These are phyloP conservation scores for Wickerhamomyces sp. DNA, from an alignment of 1,139 yeast species.

Conservation along the genomic window DNA sequence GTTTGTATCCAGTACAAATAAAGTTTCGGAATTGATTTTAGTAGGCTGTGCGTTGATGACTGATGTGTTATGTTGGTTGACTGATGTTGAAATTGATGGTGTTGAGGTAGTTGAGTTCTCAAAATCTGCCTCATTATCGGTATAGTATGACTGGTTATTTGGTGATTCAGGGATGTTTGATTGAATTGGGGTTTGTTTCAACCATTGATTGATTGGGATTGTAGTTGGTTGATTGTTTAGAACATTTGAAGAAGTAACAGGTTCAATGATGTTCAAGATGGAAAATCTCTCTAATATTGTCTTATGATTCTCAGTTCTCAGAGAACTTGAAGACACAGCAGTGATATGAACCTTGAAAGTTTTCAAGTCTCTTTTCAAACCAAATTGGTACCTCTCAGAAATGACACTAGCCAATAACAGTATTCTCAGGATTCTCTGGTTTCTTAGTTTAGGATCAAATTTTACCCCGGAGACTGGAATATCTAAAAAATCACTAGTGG, in stretches of 20 bases:
- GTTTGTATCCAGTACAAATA: conserved; percentile 68
- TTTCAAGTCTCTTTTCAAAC: conserved; percentile 43
- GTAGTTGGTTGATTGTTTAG: conserved; percentile 6
- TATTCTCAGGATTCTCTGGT: conserved; percentile 47
- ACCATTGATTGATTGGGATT: conserved; percentile 9
- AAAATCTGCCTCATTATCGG: conserved; percentile 22
- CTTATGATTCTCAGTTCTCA: conserved; percentile 1
- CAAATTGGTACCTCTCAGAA: conserved; percentile 51
- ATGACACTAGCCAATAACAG: conserved; percentile 44
- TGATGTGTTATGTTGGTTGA: conserved; percentile 1
- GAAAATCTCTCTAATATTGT: background rate
- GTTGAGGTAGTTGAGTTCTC: conserved; percentile 13
- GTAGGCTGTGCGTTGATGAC: conserved; percentile 11
- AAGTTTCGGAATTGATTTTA: conserved; percentile 38
- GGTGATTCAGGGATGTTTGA: conserved; percentile 7
- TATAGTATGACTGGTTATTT: conserved; percentile 8
- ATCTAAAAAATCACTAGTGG: conserved; percentile 52
- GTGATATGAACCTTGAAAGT: conserved; percentile 5
- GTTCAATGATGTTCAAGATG: background rate
- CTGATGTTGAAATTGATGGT: conserved; percentile 6
- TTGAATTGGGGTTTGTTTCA: conserved; percentile 8
- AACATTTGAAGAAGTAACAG: conserved; percentile 6
- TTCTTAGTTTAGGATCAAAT: conserved; percentile 35
- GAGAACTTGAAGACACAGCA: background rate
- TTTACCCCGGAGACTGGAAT: conserved; percentile 61